A percentile compares a stretch with the other conserved stretches of the same genome.
These are phyloP conservation scores for Candida neerlandica DNA, from an alignment of 1,139 yeast genomes.

Conservation along the genomic window DNA sequence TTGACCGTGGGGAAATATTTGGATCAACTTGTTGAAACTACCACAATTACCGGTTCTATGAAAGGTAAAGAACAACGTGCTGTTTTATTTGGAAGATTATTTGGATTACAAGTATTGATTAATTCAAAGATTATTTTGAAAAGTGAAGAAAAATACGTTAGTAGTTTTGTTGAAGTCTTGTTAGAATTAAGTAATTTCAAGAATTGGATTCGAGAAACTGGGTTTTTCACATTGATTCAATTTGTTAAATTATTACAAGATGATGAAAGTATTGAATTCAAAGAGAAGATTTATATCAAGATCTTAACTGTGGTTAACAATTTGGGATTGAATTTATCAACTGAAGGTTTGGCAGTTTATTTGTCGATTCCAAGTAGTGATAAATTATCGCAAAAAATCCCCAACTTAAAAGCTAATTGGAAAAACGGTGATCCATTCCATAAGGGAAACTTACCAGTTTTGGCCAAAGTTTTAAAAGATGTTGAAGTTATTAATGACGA, in stretches of 20 bases:
- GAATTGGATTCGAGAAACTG: conserved; percentile 86
- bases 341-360: conserved; percentile 82
- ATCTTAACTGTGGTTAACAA: conserved; percentile 50
- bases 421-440: conserved; percentile 71
- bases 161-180: conserved; percentile 45
- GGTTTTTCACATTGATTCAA: conserved; percentile 69
- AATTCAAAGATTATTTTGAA: conserved; percentile 54
- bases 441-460: conserved; percentile 60
- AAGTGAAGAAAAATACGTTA: conserved; percentile 30
- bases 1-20: conserved; percentile 41
- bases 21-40: conserved; percentile 43
- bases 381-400: conserved; percentile 25
- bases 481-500: conserved; percentile 42
- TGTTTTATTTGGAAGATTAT: conserved; percentile 76
- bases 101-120: conserved; percentile 78
- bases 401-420: conserved; percentile 53
- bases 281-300: conserved; percentile 26
- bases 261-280: conserved; percentile 9
- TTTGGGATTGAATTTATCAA: conserved; percentile 59
- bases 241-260: conserved; percentile 29
- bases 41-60: conserved; percentile 52
- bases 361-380: conserved; percentile 49
- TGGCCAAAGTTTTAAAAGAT: conserved; percentile 70
- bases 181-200: conserved; percentile 65
- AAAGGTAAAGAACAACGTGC: conserved; percentile 85